A percentile compares a stretch with the other conserved stretches of the same genome.
These are phyloP conservation scores for Fusarium pseudonygamai DNA, from an alignment of 2,329 filamentous ascomycete species.

Conservation along the genomic window DNA sequence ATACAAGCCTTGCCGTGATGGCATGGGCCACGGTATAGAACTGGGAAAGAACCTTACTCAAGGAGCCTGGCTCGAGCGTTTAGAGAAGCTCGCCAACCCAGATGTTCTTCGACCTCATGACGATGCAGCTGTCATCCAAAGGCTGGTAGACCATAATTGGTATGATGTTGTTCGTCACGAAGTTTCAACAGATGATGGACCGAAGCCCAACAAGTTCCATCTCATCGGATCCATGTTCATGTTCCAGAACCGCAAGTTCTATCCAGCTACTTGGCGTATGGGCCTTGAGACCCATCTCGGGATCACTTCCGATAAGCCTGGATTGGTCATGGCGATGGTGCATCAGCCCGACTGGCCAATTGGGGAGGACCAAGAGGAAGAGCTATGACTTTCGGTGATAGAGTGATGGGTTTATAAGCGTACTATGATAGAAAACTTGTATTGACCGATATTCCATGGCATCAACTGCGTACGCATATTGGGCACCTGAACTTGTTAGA, in stretches of 20 bases:
- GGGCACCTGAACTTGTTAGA: background rate
- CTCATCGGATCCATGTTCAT: constrained; percentile 29
- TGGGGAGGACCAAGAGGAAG: constrained; percentile 3
- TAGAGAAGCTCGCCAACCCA: constrained; percentile 1
- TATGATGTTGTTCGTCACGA: constrained; percentile 26
- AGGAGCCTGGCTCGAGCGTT: constrained; percentile 3
- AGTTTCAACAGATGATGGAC: constrained; percentile 4
- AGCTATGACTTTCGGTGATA: background rate
- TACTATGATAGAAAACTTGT: background rate
- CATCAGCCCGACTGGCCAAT: constrained; percentile 17
- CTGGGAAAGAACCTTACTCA: constrained; percentile 14
- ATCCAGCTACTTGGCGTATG: constrained; percentile 9
- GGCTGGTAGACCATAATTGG: constrained; percentile 22
- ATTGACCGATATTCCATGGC: background rate
- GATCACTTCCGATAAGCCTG: constrained; percentile 8
- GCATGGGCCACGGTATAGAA: constrained; percentile 16
- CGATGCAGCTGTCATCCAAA: constrained; percentile 23
- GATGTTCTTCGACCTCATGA: constrained; percentile 8
- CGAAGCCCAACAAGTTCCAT: constrained; percentile 17
- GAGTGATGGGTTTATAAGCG: background rate
- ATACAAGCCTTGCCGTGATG: constrained; percentile 27
- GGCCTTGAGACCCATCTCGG: constrained; percentile 26
- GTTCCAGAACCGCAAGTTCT: constrained; percentile 6
- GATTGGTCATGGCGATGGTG: constrained; percentile 19
- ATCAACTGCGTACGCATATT: background rate